Evolutionary conservation across 495 filamentous ascomycete species (phyloP), one percentile per base, ranked within the genome.

Genomic region (Filosporella fistucella): DNA sequence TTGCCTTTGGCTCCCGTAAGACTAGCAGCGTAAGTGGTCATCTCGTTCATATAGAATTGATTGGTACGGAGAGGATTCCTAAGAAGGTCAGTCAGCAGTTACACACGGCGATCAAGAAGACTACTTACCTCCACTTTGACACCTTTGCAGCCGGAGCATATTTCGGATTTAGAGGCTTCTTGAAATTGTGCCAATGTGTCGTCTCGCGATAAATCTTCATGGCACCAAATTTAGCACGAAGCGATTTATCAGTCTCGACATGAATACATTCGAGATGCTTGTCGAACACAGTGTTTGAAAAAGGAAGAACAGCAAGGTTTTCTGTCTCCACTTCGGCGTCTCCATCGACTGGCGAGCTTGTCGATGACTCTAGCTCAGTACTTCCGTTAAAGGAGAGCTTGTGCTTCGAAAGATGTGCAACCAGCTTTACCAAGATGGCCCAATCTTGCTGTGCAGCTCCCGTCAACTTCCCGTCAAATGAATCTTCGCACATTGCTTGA

Each of bases 11-110:
- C 66, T 39, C 82, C 82, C 0, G 82, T 83, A 24, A 91, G 64
- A 63, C 84, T 88, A 10, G 76, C 83, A 1, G 86, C 82, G 60
- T 89, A 91, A 2, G 69, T 64, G 37, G 66, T 68, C 64, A 86
- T 85, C 44, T 85, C 80, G 0, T 67, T 68, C 72, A 82, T 78
- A 57, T 72, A 74, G 42, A 63, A 56, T 47, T 77, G 74, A 47
- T 84, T 76, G 12, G 37, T 50, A 4, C 57, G 39, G 4, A 60
- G 39, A 4, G 40, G 64, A 46, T 54, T 62, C 48, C 37, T 59
- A 20, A 14, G 17, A 13, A 9, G 4, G 21, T 26, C n/a, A 9
- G 12, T 37, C 28, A 37, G 23, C 34, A 28, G 24, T 40, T 29
- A 7, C 40, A 12, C 24, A 18, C 33, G 20, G 32, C 32, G 3